phyloP scores from a whole-genome alignment of 495 filamentous ascomycete species.

The Margaritispora aquatica region DNA sequence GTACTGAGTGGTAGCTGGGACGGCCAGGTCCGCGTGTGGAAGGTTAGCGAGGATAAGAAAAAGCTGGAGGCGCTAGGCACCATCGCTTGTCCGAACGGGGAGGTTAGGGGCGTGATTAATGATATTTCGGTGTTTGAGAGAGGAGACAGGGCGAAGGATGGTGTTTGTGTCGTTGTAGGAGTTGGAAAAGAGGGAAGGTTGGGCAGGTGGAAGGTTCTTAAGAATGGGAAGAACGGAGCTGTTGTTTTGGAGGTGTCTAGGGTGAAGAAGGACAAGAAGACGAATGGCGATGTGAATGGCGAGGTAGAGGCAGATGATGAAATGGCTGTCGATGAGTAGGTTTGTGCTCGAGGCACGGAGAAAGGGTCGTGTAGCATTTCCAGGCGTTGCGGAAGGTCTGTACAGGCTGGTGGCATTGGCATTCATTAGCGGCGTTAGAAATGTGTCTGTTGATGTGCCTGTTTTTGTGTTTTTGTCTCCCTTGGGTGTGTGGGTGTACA shows the following conservation, averaged over 20 bases:
- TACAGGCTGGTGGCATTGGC: too few species aligned
- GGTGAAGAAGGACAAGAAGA: slow-evolving; percentile 18
- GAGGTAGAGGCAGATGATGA: slow-evolving; percentile 1
- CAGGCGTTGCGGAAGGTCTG: neutral
- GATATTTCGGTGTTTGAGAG: slow-evolving; percentile 78
- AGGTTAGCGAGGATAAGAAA: slow-evolving; percentile 73
- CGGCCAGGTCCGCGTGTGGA: slow-evolving; percentile 80
- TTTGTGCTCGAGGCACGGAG: too few species aligned
- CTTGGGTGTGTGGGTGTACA: neutral
- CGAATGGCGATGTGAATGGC: slow-evolving; percentile 10
- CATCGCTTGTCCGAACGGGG: slow-evolving; percentile 39
- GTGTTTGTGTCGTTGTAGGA: slow-evolving; percentile 73
- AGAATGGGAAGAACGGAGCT: slow-evolving; percentile 65
- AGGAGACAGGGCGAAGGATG: slow-evolving; percentile 61
- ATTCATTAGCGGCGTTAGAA: too few species aligned
- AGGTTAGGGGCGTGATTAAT: slow-evolving; percentile 67
- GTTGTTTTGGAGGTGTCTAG: slow-evolving; percentile 74
- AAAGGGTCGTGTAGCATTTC: too few species aligned
- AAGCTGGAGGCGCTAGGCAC: slow-evolving; percentile 65
- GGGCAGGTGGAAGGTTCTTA: slow-evolving; percentile 64
- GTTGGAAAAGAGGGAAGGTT: slow-evolving; percentile 81
- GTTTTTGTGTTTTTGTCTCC: neutral
- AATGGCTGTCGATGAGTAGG: too few species aligned
- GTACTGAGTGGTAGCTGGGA: slow-evolving; percentile 93
- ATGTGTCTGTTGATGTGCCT: too few species aligned